A percentile compares a stretch with the other conserved stretches of the same genome.
Conservation (phyloP, 495 filamentous ascomycete species). For the Hypoxylon fuscum region DNA sequence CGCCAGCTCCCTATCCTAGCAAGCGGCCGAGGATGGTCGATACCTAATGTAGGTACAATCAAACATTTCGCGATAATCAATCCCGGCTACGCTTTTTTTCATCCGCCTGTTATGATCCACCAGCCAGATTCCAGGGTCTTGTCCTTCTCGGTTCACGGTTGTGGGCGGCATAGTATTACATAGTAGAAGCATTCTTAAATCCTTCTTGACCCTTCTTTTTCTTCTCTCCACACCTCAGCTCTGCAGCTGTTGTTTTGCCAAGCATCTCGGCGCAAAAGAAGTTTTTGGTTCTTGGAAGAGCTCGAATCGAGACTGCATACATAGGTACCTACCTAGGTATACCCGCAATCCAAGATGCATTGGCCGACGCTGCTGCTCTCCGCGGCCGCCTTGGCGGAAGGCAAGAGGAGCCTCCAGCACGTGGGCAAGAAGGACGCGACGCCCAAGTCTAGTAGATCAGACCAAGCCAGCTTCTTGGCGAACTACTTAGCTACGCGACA, state of each 20-base stretch:
- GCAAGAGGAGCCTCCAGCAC: constrained; percentile 47
- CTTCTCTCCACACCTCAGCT: constrained; percentile 7
- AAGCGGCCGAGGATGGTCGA: not conserved
- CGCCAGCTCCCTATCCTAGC: constrained; percentile 36
- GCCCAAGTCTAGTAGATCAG: constrained; percentile 2
- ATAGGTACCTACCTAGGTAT: constrained; percentile 1
- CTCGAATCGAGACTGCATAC: not conserved
- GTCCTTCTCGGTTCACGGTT: no score
- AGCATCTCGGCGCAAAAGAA: constrained; percentile 28
- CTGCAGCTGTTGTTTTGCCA: constrained; percentile 13
- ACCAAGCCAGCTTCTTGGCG: constrained; percentile 14
- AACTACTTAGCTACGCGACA: constrained; percentile 41
- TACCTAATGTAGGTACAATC: not conserved
- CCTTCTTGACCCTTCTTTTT: not conserved
- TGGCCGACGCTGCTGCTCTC: constrained; percentile 40
- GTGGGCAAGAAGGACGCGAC: constrained; percentile 45
- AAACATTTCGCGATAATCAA: constrained; percentile 6
- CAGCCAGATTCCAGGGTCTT: no score
- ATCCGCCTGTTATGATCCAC: not conserved
- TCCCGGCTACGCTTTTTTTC: constrained; percentile 10
- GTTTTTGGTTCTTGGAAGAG: constrained; percentile 14
- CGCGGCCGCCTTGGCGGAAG: constrained; percentile 36
- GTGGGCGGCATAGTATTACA: no score
- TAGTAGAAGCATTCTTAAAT: not conserved
- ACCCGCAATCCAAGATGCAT: constrained; percentile 42